phyloP scores from a whole-genome alignment of 805 yeast genomes.

The Candida fluviatilis region DNA sequence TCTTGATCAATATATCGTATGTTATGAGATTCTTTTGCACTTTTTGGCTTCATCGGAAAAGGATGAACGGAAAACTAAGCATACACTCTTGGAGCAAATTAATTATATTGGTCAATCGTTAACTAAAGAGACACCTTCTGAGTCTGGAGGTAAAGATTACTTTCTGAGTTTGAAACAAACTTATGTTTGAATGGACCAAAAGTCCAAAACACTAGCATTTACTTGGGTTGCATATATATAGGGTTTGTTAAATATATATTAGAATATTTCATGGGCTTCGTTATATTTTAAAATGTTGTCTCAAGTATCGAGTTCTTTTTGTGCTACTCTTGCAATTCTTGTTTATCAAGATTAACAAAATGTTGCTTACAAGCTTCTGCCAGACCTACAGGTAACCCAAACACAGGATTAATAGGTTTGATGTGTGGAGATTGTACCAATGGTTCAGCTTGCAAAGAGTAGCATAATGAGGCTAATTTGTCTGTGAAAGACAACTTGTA shows the following conservation, averaged over 20 bases:
- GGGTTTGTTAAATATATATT: background rate
- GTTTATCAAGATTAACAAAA: slow-evolving; percentile 1
- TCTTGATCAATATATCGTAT: slow-evolving; percentile 65
- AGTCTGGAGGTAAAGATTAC: background rate
- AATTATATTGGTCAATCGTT: background rate
- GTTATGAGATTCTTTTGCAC: slow-evolving; percentile 58
- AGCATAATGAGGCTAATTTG: slow-evolving; percentile 13
- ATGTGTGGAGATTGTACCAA: slow-evolving; percentile 12
- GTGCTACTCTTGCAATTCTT: background rate
- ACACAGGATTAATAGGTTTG: slow-evolving; percentile 22
- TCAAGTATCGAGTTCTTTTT: too few relatives aligned
- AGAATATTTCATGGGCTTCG: background rate
- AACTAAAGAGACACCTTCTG: background rate
- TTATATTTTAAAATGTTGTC: background rate
- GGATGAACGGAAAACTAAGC: slow-evolving; percentile 7
- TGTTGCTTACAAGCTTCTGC: background rate
- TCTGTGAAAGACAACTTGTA: slow-evolving; percentile 25
- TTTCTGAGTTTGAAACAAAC: background rate
- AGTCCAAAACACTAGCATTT: background rate
- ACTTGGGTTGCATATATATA: too few relatives aligned
- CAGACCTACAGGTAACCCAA: slow-evolving; percentile 19
- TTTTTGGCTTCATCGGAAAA: slow-evolving; percentile 12
- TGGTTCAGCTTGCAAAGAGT: slow-evolving; percentile 11
- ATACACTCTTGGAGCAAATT: slow-evolving; percentile 7
- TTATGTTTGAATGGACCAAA: background rate